Percentiles rank a stretch among this genome's conserved stretches.
phyloP scores from a whole-genome alignment of 768 basidiomycete species.

The Scleroderma citrinum region DNA sequence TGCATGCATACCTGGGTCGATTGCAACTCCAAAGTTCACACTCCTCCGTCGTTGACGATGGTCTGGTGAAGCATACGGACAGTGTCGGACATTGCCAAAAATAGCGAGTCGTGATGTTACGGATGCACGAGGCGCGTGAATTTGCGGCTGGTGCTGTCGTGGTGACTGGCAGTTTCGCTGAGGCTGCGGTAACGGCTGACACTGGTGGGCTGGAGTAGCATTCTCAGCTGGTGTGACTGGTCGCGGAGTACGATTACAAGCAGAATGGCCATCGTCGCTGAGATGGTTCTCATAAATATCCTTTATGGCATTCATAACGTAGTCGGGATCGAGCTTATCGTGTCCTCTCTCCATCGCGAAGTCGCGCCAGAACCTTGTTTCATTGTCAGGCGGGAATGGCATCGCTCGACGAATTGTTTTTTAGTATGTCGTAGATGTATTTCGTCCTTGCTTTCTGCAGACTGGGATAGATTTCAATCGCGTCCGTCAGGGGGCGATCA shows the following conservation, averaged over 20 bases:
- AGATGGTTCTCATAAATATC: conserved; percentile 19
- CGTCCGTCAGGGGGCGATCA: too few relatives aligned
- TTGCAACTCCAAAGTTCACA: conserved; percentile 17
- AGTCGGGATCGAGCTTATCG: conserved; percentile 5
- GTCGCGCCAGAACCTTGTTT: conserved; percentile 21
- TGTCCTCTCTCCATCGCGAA: conserved; percentile 10
- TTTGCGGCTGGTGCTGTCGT: not conserved
- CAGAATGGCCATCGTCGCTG: conserved; percentile 11
- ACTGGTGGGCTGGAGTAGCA: not conserved
- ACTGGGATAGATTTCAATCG: too few relatives aligned
- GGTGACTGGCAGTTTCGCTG: not conserved
- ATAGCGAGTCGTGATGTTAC: too few relatives aligned
- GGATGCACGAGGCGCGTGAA: too few relatives aligned
- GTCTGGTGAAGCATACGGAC: not conserved
- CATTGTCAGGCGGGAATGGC: not conserved
- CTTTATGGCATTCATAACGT: conserved; percentile 15
- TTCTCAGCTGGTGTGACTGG: not conserved
- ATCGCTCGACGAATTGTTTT: too few relatives aligned
- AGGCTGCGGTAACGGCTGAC: not conserved
- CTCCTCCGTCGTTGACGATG: conserved; percentile 10
- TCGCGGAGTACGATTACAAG: not conserved
- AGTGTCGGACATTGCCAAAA: not conserved
- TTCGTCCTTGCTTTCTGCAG: too few relatives aligned
- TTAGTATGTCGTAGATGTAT: too few relatives aligned
- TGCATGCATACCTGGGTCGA: conserved; percentile 10